Conservation (phyloP, 2,329 filamentous ascomycete species). For the Sarocladiaceae sp. region DNA sequence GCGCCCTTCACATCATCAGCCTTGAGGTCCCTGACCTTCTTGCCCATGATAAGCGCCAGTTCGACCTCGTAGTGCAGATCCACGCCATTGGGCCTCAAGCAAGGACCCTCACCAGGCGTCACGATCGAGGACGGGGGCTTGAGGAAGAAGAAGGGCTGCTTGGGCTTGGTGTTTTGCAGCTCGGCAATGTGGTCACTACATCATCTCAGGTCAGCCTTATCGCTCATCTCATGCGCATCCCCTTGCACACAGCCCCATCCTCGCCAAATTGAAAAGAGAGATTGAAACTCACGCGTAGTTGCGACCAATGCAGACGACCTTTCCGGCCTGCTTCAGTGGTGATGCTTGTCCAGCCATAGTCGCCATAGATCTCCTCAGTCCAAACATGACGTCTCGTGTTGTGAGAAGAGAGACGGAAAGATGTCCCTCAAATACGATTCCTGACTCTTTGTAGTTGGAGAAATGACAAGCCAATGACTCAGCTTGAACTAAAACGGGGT, state of each 20-base stretch:
- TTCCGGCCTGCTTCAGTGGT: constrained; percentile 52
- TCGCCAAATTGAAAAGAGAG: constrained; percentile 10
- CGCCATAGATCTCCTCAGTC: constrained; percentile 31
- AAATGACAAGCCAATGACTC: background rate
- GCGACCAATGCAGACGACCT: constrained; percentile 89
- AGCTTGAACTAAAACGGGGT: no score
- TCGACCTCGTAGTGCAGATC: constrained; percentile 94
- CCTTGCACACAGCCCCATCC: constrained; percentile 11
- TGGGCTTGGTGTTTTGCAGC: constrained; percentile 80
- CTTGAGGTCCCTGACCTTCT: constrained; percentile 70
- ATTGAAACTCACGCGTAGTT: constrained; percentile 77
- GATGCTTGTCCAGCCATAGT: constrained; percentile 42
- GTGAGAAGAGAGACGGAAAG: background rate
- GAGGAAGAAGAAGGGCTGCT: constrained; percentile 98
- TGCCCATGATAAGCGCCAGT: constrained; percentile 84
- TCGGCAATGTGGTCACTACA: constrained; percentile 86
- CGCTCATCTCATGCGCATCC: constrained; percentile 21
- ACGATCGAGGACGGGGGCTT: constrained; percentile 89
- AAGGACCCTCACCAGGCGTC: constrained; percentile 70
- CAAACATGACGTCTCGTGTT: constrained; percentile 25
- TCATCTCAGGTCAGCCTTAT: background rate
- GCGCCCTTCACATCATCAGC: constrained; percentile 71
- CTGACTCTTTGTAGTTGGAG: background rate
- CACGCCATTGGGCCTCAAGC: constrained; percentile 77
- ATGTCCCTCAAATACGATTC: background rate